Percentiles rank a stretch among this genome's conserved stretches.
Evolutionary conservation across 139 green algal species (phyloP).

Genomic region (Chlamydomonas sphaeroides): DNA sequence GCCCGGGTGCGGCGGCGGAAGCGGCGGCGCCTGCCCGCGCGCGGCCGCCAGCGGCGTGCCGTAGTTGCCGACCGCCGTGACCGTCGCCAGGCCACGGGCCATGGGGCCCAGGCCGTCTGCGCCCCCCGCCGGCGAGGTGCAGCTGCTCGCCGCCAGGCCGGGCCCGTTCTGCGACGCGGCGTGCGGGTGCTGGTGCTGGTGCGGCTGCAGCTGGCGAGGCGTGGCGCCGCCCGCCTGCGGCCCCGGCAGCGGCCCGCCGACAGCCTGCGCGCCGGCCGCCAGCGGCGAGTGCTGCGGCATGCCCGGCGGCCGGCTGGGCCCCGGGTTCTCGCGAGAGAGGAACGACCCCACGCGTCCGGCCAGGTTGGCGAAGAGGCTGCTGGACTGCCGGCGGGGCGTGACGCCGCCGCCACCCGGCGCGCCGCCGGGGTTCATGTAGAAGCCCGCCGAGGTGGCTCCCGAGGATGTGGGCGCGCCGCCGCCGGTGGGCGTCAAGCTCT

Average conservation of each 20-base stretch:
- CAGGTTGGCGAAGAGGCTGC: background rate
- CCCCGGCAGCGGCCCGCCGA: background rate
- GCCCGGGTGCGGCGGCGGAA: constrained; percentile 26
- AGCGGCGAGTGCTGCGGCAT: background rate
- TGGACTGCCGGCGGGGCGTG: constrained; percentile 18
- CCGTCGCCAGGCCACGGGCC: background rate
- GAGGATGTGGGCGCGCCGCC: background rate
- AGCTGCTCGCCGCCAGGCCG: no score
- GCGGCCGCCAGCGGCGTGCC: background rate
- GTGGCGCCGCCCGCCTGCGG: background rate
- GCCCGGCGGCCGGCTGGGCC: background rate
- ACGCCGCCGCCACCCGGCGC: background rate
- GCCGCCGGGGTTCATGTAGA: background rate
- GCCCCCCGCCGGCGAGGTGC: no score
- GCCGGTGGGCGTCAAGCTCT: background rate
- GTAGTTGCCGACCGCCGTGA: background rate
- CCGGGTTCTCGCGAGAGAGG: background rate
- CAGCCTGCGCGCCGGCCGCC: background rate
- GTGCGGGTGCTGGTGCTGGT: no score
- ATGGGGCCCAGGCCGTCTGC: constrained; percentile 16
- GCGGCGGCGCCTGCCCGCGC: background rate
- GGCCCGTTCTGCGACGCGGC: no score
- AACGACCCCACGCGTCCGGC: constrained; percentile 12
- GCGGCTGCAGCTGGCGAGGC: background rate
- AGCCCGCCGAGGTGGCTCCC: background rate